phyloP scores from a whole-genome alignment of 768 basidiomycete species.

The Suillus variegatus region DNA sequence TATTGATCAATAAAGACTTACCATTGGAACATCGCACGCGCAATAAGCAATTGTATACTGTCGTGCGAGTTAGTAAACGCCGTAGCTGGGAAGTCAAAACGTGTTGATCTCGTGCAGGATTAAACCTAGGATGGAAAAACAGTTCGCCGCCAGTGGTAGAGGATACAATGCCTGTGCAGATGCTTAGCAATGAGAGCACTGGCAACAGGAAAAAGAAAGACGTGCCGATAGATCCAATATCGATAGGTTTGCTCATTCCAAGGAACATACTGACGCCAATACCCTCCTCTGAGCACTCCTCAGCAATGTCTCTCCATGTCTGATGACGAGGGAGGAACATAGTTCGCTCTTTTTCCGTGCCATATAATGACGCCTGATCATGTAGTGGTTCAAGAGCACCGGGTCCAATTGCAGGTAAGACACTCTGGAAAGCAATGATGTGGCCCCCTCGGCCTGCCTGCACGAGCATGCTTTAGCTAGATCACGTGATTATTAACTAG shows the following conservation, averaged over 20 bases:
- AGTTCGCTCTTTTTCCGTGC: constrained; percentile 82
- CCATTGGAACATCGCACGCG: constrained; percentile 86
- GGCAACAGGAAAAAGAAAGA: constrained; percentile 9
- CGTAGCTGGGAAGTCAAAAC: constrained; percentile 75
- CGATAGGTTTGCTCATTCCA: constrained; percentile 76
- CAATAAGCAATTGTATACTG: constrained; percentile 79
- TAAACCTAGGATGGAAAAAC: constrained; percentile 92
- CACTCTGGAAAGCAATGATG: constrained; percentile 68
- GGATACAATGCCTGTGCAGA: constrained; percentile 55
- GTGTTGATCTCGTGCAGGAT: constrained; percentile 61
- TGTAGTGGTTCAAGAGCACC: constrained; percentile 63
- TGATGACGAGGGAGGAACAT: constrained; percentile 80
- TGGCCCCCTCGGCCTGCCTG: constrained; percentile 78
- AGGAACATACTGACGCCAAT: constrained; percentile 90
- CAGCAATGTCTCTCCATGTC: constrained; percentile 80
- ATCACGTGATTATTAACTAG: constrained; percentile 16
- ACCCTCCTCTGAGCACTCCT: constrained; percentile 87
- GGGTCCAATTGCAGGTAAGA: constrained; percentile 68
- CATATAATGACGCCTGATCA: constrained; percentile 68
- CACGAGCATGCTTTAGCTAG: constrained; percentile 11
- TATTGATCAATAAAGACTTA: constrained; percentile 30
- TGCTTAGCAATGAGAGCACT: constrained; percentile 11
- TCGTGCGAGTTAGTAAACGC: constrained; percentile 65
- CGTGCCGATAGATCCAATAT: constrained; percentile 84
- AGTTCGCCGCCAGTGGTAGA: constrained; percentile 86